Evolutionary conservation across 352 stramenopile species (phyloP), one percentile per base, ranked within the genome.

Genomic region (Aphanomyces cochlioides): DNA sequence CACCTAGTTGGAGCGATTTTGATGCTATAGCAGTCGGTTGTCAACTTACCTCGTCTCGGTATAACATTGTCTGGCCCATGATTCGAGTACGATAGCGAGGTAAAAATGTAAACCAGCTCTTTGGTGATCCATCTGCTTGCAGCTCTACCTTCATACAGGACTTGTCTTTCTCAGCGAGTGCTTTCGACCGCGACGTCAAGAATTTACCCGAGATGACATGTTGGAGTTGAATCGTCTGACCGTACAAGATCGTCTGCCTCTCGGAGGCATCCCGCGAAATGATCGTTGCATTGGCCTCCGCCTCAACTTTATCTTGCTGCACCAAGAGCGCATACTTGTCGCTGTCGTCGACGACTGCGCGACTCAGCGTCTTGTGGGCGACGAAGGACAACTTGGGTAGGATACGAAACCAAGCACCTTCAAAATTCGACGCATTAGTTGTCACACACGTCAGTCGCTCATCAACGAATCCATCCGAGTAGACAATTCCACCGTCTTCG

Each of bases 161-260:
- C 40, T 70, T 70, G 54, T 70, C 64, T 50, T 63, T 61, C 15
- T 43, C 5, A 3, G 64, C 64, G 10, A 70, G 17, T 28, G 64
- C 28, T 56, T 70, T 70, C n/a, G 64, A 63, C 2, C 10, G 4
- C 21, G 54, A 43, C n/a, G 64, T 48, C 5, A 70, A 28, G 40
- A 70, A 70, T 45, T 70, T 70, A 10, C 64, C 64, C 2, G 64
- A 70, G 15, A 53, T n/a, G 17, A 70, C 64, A 21, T 70, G 64
- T 17, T 70, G 64, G n/a, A 70, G 39, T 28, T 70, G 64, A 3
- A 70, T 17, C 10, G 64, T 28, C 15, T 70, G 64, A 7, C 64
- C 64, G 39, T 43, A 70, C 5, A 63, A 5, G 13, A 70, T 38
- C 4, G 40, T 10, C 40, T 63, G 64, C n/a, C 48, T 47, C 15